Base-by-base conservation (phyloP, 306 rosid genomes). In the Boehmeria nivea region DNA sequence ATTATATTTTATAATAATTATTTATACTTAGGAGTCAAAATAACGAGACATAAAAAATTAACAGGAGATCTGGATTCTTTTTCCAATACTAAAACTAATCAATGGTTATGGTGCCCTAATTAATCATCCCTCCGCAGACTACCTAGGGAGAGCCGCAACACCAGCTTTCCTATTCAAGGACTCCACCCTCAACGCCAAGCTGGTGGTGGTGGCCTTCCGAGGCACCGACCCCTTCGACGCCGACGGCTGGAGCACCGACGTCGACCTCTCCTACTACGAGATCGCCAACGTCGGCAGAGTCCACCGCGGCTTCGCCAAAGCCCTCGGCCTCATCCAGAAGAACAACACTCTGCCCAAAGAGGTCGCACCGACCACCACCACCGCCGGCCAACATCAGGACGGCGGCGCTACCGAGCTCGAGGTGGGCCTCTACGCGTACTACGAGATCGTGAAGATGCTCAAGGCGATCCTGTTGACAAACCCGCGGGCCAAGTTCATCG, bases 221-320 rank as follows among this genome's bases (percentile, higher is more conserved):
- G 54, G 54, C 19, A 50, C 54, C 17, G 12, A 50, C 28, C 54
- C 54, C 1, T 50, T 50, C 17, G 28, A 21, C 16, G 34, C 34
- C 5, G 54, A 50, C 28, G 54, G 54, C 6, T 50, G 54, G 54
- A 25, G 54, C 54, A 50, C 54, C 19, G 54, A 50, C 54, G 19
- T 50, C 34, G 54, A 50, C 28, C 54, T 50, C 36, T 50, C 54
- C 0, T 50, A 50, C 27, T 50, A 50, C 33, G 54, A 50, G 34
- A 50, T 50, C 54, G 54, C 26, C 33, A 25, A 25, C 54, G 54
- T 50, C 54, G 54, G 54, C 10, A 22, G 19, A 7, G 54, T 50
- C 54, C 54, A 50, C 34, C 54, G 54, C 12, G 54, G 54, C 18
- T 50, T 50, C 34, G 54, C 54, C 34, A 50, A 50, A 24, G 54